A percentile compares a stretch with the other conserved stretches of the same genome.
phyloP scores from a whole-genome alignment of 1,284 basidiomycete species.

The Ganoderma meredithae region DNA sequence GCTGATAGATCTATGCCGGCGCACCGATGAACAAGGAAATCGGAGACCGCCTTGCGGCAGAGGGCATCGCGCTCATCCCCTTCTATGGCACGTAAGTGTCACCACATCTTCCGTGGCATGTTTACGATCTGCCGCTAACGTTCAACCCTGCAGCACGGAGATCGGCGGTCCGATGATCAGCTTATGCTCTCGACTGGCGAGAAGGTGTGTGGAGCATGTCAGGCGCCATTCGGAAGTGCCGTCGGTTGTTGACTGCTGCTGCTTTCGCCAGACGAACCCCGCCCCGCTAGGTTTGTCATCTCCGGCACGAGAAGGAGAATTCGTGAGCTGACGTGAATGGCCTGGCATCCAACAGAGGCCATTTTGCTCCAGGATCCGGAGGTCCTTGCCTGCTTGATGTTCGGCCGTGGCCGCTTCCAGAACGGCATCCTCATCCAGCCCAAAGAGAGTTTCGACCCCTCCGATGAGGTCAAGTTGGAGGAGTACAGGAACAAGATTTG shows the following conservation, averaged over 20 bases:
- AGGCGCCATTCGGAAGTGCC: no score
- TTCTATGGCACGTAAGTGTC: conserved; percentile 41
- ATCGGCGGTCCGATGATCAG: conserved; percentile 51
- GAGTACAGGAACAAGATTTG: conserved; percentile 43
- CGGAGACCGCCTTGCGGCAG: conserved; percentile 38
- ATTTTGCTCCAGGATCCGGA: conserved; percentile 41
- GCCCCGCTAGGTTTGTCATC: conserved; percentile 39
- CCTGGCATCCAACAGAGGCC: conserved; percentile 31
- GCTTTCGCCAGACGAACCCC: conserved; percentile 38
- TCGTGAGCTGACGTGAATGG: not conserved
- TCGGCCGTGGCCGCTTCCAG: conserved; percentile 47
- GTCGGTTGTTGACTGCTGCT: not conserved
- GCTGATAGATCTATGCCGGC: conserved; percentile 42
- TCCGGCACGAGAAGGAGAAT: fast-evolving
- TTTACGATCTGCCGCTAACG: not conserved
- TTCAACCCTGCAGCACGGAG: conserved; percentile 21
- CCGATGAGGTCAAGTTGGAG: conserved; percentile 32
- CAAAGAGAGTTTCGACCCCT: conserved; percentile 36
- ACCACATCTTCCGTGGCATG: not conserved
- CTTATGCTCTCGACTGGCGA: conserved; percentile 61
- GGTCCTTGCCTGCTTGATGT: conserved; percentile 43
- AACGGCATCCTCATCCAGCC: conserved; percentile 46
- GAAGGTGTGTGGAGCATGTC: conserved; percentile 40
- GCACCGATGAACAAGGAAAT: conserved; percentile 41
- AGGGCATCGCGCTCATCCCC: conserved; percentile 37